Evolutionary conservation across 352 stramenopile genomes (phyloP).

Genomic region (Nothophytophthora sp.): DNA sequence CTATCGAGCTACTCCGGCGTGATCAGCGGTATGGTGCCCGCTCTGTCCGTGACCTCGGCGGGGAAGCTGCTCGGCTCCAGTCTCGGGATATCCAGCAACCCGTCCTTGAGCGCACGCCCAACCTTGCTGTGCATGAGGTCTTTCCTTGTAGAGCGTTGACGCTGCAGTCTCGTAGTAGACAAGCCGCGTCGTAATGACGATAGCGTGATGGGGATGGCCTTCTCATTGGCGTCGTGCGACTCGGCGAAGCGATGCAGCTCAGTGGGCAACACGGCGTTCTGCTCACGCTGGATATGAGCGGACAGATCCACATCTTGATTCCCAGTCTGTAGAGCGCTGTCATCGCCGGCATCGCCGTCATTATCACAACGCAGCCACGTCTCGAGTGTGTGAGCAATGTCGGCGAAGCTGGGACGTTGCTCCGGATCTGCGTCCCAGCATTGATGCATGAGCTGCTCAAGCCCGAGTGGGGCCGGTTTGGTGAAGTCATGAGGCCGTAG

Average conservation of each 20-base stretch:
- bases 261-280: conserved; percentile 40
- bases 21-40: too few relatives aligned
- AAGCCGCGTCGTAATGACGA: conserved; percentile 33
- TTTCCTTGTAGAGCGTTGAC: conserved; percentile 5
- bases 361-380: conserved; percentile 40
- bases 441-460: conserved; percentile 74
- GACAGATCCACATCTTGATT: conserved; percentile 45
- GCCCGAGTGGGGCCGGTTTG: conserved; percentile 47
- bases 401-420: conserved; percentile 59
- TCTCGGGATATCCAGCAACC: conserved; percentile 17
- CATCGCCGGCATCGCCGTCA: conserved; percentile 11
- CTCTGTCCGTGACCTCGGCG: too few relatives aligned
- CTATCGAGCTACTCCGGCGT: too few relatives aligned
- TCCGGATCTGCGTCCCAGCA: conserved; percentile 76
- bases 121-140: conserved; percentile 12
- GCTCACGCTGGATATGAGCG: conserved; percentile 51
- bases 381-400: conserved; percentile 61
- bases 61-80: conserved; percentile 8
- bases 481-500: conserved; percentile 53
- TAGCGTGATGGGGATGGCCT: conserved; percentile 60
- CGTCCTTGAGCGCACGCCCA: conserved; percentile 16
- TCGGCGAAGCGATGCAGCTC: conserved; percentile 64
- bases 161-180: conserved; percentile 22
- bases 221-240: conserved; percentile 60
- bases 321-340: conserved; percentile 8